Percentiles rank a stretch among this genome's conserved stretches.
Conservation (phyloP, 225 moss, liverwort and hornwort species). For the Anthoceros angustus region DNA sequence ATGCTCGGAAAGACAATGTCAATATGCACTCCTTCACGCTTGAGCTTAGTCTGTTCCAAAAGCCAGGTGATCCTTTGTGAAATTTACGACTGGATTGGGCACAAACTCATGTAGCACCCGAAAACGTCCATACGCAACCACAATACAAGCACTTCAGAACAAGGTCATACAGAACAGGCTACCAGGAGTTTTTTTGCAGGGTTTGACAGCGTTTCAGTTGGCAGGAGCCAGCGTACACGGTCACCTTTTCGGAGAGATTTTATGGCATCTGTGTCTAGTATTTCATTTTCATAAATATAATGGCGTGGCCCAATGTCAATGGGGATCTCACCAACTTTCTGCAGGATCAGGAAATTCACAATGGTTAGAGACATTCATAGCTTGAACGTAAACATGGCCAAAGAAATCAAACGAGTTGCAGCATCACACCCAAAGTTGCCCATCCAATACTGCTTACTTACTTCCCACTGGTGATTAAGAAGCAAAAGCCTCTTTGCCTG, state of each 20-base stretch:
- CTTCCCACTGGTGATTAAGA: slow-evolving; percentile 72
- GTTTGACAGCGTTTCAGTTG: neutral
- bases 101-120: neutral
- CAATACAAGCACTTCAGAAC: neutral
- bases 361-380: neutral
- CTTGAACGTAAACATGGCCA: neutral
- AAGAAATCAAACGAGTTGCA: neutral
- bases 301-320: slow-evolving; percentile 73
- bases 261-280: slow-evolving; percentile 19
- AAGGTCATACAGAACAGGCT: neutral
- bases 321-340: slow-evolving; percentile 89
- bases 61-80: neutral
- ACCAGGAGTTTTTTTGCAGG: neutral
- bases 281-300: slow-evolving; percentile 37
- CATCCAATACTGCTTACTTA: slow-evolving; percentile 7
- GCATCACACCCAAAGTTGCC: no score
- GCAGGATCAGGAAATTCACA: slow-evolving; percentile 9
- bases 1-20: slow-evolving; percentile 61
- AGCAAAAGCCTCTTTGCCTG: slow-evolving; percentile 74
- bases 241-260: slow-evolving; percentile 49
- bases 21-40: slow-evolving; percentile 52
- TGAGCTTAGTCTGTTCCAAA: slow-evolving; percentile 46
- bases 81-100: neutral
- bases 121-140: neutral
- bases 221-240: slow-evolving; percentile 41